Evolutionary conservation across 495 filamentous ascomycete species (phyloP).

Genomic region (Aspergillus saccharolyticus): DNA sequence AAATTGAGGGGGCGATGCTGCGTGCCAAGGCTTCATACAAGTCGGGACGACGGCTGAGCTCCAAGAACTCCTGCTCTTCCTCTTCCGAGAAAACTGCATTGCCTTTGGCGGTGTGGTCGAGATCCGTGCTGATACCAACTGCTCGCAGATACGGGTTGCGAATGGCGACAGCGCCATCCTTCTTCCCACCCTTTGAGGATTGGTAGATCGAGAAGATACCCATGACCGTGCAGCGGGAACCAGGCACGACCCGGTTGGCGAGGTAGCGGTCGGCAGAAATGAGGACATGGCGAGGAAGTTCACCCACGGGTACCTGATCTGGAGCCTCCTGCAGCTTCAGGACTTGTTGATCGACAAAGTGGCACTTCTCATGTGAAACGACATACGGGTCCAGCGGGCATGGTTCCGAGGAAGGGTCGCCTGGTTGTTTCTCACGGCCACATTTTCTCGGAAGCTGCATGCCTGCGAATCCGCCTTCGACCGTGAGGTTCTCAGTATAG

Average conservation of each 20-base stretch:
- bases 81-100: conserved; percentile 83
- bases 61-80: conserved; percentile 95
- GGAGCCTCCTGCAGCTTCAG: conserved; percentile 98
- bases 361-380: conserved; percentile 87
- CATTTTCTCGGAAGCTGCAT: conserved; percentile 79
- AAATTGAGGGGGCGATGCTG: conserved; percentile 97
- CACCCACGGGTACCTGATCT: conserved; percentile 95
- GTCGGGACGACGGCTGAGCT: conserved; percentile 85
- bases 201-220: conserved; percentile 98
- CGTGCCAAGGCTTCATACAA: conserved; percentile 84
- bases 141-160: conserved; percentile 95
- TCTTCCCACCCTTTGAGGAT: conserved; percentile 72
- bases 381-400: conserved; percentile 96
- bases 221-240: conserved; percentile 90
- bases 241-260: conserved; percentile 92
- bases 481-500: conserved; percentile 61
- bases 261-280: conserved; percentile 94
- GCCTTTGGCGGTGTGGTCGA: conserved; percentile 87
- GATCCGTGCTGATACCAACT: conserved; percentile 83
- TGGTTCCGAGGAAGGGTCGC: conserved; percentile 56
- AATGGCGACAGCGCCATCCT: conserved; percentile 83
- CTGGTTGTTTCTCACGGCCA: conserved; percentile 50
- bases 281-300: conserved; percentile 89
- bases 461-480: conserved; percentile 81
- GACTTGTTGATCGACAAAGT: conserved; percentile 97